These are phyloP conservation scores for Magnusiomyces magnusii DNA, from an alignment of 1,139 yeast species.

Conservation along the genomic window DNA sequence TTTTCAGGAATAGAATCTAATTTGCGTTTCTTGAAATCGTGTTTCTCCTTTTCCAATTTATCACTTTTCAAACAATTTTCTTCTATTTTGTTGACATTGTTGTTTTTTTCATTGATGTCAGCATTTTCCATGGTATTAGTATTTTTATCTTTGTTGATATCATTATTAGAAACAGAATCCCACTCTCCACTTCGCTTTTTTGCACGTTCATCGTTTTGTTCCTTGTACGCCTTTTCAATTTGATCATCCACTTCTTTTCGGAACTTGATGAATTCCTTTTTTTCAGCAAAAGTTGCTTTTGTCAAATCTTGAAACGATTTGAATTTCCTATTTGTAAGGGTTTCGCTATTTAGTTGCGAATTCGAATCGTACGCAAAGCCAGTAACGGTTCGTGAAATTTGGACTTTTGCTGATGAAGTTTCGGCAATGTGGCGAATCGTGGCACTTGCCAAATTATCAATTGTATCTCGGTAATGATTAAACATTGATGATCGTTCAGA, in stretches of 20 bases:
- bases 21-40: neutral
- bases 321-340: neutral
- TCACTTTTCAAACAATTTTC: neutral
- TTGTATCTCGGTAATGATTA: slow-evolving; percentile 2
- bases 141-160: no score
- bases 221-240: neutral
- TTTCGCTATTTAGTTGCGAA: neutral
- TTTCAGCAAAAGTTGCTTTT: neutral
- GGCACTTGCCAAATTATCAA: slow-evolving; percentile 5
- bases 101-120: no score
- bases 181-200: neutral
- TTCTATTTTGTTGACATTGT: no score
- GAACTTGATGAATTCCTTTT: neutral
- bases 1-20: neutral
- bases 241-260: neutral
- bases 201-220: neutral
- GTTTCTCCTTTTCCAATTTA: neutral
- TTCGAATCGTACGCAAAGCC: neutral
- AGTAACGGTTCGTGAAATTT: neutral
- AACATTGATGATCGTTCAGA: slow-evolving; percentile 3
- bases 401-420: neutral
- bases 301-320: neutral
- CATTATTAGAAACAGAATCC: neutral
- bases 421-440: slow-evolving; percentile 4
- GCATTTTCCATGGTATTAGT: no score